phyloP scores from a whole-genome alignment of 495 filamentous ascomycete genomes.

The Rhypophila decipiens region DNA sequence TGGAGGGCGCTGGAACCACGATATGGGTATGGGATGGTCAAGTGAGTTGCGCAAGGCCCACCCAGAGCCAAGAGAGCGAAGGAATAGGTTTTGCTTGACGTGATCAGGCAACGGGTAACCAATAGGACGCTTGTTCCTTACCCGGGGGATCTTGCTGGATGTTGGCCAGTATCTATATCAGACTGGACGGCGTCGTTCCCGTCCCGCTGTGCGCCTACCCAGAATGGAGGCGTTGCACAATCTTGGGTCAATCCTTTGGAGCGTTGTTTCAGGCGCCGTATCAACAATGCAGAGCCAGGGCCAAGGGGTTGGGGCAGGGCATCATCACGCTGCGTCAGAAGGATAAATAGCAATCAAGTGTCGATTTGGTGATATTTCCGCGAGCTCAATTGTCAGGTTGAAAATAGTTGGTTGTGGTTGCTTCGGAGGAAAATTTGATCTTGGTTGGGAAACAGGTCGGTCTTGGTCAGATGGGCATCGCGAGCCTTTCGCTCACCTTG shows the following conservation, averaged over 20 bases:
- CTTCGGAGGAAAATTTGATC: no score
- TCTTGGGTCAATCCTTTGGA: constrained; percentile 14
- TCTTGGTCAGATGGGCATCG: no score
- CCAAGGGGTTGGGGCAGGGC: constrained; percentile 15
- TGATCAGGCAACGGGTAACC: constrained; percentile 1
- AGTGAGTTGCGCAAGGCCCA: constrained; percentile 1
- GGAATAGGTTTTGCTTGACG: constrained; percentile 7
- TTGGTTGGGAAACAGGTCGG: no score
- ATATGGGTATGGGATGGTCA: constrained; percentile 7
- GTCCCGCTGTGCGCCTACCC: constrained; percentile 10
- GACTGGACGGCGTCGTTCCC: constrained; percentile 8
- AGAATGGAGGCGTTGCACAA: constrained; percentile 5
- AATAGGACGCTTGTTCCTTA: constrained; percentile 12
- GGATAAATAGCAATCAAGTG: constrained; percentile 8
- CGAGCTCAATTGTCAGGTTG: constrained; percentile 1
- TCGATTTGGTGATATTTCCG: no score
- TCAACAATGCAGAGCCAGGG: constrained; percentile 28
- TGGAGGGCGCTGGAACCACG: constrained; percentile 5
- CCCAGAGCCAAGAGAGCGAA: constrained; percentile 1
- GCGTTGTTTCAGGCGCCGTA: constrained; percentile 30
- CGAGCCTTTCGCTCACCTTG: neutral
- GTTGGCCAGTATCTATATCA: constrained; percentile 16
- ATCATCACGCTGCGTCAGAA: constrained; percentile 12
- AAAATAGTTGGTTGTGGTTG: no score
- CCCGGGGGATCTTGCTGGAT: constrained; percentile 20